phyloP scores from a whole-genome alignment of 441 rosid species.

The Corymbia citriodora region DNA sequence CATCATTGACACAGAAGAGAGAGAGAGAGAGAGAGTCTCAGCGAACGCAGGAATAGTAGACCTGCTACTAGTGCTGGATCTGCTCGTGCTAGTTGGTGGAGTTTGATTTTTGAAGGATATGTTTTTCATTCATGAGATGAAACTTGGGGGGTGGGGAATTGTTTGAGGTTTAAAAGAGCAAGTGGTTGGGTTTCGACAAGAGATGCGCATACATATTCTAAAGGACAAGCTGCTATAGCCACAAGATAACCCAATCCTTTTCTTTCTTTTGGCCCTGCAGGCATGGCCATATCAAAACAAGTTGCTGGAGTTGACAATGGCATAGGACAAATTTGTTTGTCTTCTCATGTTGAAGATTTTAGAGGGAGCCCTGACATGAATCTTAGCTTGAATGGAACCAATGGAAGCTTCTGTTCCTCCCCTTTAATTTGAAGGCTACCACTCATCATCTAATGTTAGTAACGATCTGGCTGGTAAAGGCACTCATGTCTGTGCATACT shows the following conservation, averaged over 20 bases:
- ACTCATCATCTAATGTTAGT: neutral
- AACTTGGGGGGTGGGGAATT: neutral
- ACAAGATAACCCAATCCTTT: neutral
- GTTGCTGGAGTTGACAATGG: neutral
- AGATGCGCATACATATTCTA: neutral
- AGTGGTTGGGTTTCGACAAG: neutral
- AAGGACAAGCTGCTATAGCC: neutral
- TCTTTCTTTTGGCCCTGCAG: neutral
- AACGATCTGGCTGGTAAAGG: neutral
- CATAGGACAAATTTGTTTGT: neutral
- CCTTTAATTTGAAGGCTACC: neutral
- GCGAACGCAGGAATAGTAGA: neutral
- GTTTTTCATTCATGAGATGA: neutral
- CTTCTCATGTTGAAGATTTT: neutral
- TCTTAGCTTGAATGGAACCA: neutral
- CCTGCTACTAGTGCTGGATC: neutral
- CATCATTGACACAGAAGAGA: neutral
- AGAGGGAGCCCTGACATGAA: neutral
- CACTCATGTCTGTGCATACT: neutral
- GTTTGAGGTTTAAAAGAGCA: neutral
- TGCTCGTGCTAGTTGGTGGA: neutral
- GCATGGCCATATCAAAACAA: neutral
- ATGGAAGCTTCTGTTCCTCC: neutral
- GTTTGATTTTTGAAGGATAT: neutral
- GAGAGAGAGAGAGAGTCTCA: neutral